phyloP scores from a whole-genome alignment of 2,329 filamentous ascomycete species.

The Beauveria caledonica region DNA sequence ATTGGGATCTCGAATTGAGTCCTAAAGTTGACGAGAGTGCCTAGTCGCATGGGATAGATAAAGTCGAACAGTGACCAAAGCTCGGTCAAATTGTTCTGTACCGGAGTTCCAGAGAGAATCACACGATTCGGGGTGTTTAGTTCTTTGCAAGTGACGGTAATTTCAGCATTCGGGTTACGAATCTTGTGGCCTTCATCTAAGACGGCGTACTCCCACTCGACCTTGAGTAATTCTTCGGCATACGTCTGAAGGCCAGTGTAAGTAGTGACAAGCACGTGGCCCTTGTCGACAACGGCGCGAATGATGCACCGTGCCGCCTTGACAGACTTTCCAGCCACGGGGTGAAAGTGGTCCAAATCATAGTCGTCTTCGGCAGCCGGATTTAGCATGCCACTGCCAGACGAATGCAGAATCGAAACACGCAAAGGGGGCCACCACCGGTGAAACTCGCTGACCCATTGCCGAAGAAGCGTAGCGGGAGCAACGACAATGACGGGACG shows the following conservation, averaged over 20 bases:
- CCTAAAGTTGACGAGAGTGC: slow-evolving; percentile 83
- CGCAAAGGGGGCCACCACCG: slow-evolving; percentile 98
- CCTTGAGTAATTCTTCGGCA: slow-evolving; percentile 67
- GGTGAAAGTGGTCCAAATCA: slow-evolving; percentile 36
- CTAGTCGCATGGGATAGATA: slow-evolving; percentile 90
- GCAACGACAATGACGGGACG: slow-evolving; percentile 88
- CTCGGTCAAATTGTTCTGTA: slow-evolving; percentile 94
- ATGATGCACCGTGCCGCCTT: slow-evolving; percentile 73
- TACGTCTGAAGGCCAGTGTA: slow-evolving; percentile 96
- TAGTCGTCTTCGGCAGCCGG: slow-evolving; percentile 53
- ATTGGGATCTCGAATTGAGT: slow-evolving; percentile 93
- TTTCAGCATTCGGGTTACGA: slow-evolving; percentile 87
- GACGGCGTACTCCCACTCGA: slow-evolving; percentile 88
- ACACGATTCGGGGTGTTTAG: slow-evolving; percentile 81
- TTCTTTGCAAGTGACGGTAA: slow-evolving; percentile 93
- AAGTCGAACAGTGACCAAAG: slow-evolving; percentile 98
- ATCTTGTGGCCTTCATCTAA: slow-evolving; percentile 98
- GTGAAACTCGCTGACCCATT: slow-evolving; percentile 99
- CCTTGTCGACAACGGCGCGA: slow-evolving; percentile 70
- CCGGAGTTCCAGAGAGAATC: slow-evolving; percentile 91
- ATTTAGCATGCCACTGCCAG: slow-evolving; percentile 93
- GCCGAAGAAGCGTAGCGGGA: slow-evolving; percentile 87
- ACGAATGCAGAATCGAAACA: slow-evolving; percentile 90
- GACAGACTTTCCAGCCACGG: slow-evolving; percentile 24
- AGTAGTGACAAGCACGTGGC: slow-evolving; percentile 90